Conservation (phyloP, 495 filamentous ascomycete species). For the Pseudoneurospora amorphoporcata region DNA sequence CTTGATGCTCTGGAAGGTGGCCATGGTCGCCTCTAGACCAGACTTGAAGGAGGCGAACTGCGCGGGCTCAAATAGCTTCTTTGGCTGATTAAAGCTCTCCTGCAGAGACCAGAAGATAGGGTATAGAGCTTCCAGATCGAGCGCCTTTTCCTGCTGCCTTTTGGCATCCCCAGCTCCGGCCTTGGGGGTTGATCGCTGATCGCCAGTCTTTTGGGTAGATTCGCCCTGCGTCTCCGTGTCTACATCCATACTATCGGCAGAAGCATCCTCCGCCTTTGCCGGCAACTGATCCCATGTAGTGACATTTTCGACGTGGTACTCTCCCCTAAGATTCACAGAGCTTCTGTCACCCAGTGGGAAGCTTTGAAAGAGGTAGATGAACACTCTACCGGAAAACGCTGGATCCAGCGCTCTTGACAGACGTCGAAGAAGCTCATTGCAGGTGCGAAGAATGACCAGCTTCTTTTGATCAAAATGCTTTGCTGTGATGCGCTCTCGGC, state of each 20-base stretch:
- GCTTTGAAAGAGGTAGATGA: conserved; percentile 95
- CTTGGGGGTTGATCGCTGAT: conserved; percentile 35
- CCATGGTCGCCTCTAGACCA: conserved; percentile 67
- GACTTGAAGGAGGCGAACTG: conserved; percentile 68
- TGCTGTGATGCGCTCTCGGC: conserved; percentile 74
- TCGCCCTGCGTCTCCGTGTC: conserved; percentile 26
- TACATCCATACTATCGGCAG: conserved; percentile 54
- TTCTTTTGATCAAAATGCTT: conserved; percentile 80
- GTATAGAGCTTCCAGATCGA: conserved; percentile 69
- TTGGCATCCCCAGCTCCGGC: conserved; percentile 30
- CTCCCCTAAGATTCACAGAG: conserved; percentile 90
- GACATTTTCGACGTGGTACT: conserved; percentile 93
- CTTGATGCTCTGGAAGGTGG: conserved; percentile 67
- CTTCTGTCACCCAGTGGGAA: conserved; percentile 94
- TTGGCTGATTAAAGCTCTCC: conserved; percentile 82
- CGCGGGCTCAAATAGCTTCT: conserved; percentile 58
- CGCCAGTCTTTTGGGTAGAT: conserved; percentile 24
- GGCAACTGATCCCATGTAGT: conserved; percentile 65
- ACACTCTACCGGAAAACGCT: conserved; percentile 91
- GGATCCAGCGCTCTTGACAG: conserved; percentile 92
- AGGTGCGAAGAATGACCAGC: conserved; percentile 77
- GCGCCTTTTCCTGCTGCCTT: conserved; percentile 17
- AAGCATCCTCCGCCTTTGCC: conserved; percentile 33
- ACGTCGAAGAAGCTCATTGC: conserved; percentile 87
- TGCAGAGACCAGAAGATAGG: conserved; percentile 92